phyloP scores from a whole-genome alignment of 1,284 basidiomycete species.

The Ustilago vetiveriae region DNA sequence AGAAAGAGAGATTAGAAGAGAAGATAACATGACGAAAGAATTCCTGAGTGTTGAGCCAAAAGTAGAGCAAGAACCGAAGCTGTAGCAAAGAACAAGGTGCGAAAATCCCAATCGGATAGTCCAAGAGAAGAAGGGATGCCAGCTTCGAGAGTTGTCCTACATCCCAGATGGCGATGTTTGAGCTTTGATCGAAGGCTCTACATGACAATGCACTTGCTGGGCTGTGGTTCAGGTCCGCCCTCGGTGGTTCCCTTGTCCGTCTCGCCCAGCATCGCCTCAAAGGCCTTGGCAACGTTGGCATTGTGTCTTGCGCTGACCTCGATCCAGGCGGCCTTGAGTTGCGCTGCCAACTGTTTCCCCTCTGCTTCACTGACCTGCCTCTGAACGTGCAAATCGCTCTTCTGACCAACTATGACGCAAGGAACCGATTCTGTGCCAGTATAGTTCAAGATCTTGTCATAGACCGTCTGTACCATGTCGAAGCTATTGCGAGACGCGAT shows the following conservation, averaged over 20 bases:
- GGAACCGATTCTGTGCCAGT: constrained; percentile 89
- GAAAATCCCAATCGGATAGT: background rate
- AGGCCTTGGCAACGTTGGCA: constrained; percentile 64
- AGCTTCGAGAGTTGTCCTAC: too few species aligned
- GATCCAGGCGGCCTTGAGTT: constrained; percentile 63
- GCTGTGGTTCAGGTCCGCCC: constrained; percentile 58
- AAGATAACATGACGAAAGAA: background rate
- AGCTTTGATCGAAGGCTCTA: constrained; percentile 17
- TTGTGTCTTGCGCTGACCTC: constrained; percentile 65
- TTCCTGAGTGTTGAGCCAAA: background rate
- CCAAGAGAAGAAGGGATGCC: background rate
- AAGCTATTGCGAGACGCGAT: constrained; percentile 91
- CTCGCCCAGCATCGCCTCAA: constrained; percentile 63
- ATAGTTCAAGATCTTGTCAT: constrained; percentile 97
- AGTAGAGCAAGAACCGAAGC: background rate
- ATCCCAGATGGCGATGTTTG: too few species aligned
- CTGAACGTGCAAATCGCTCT: constrained; percentile 81
- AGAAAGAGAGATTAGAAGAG: background rate
- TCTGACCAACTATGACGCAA: constrained; percentile 95
- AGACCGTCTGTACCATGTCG: constrained; percentile 93
- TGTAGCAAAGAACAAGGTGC: background rate
- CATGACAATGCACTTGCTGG: constrained; percentile 63
- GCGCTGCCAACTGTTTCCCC: constrained; percentile 61
- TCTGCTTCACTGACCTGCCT: constrained; percentile 70
- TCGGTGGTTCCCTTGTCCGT: constrained; percentile 58